Percentiles rank a stretch among this genome's conserved stretches.
These are phyloP conservation scores for Hysterangium stoloniferum DNA, from an alignment of 768 basidiomycete genomes.

Conservation along the genomic window DNA sequence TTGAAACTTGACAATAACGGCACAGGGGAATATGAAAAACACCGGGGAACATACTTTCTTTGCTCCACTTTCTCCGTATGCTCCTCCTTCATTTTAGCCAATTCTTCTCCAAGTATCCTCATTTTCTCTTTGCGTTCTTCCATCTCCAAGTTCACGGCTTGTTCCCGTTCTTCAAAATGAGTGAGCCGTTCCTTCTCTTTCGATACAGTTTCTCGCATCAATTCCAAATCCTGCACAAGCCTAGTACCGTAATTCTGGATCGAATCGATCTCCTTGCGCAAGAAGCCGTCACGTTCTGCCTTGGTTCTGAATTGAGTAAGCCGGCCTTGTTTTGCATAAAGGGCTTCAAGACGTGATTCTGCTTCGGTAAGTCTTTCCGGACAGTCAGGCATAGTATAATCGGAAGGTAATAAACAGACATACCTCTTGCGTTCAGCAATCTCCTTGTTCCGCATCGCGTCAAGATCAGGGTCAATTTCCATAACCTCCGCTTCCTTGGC, in stretches of 20 bases:
- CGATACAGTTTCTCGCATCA: constrained; percentile 43
- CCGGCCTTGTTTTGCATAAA: constrained; percentile 90
- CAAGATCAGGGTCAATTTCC: constrained; percentile 48
- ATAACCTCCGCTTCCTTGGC: constrained; percentile 56
- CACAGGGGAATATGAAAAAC: not conserved
- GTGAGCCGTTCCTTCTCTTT: constrained; percentile 38
- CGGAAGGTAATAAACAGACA: not conserved
- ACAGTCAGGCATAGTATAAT: not conserved
- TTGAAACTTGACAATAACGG: not conserved
- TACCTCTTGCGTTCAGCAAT: constrained; percentile 1
- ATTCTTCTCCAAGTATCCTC: constrained; percentile 53
- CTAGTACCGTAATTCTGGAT: constrained; percentile 52
- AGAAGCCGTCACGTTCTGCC: constrained; percentile 74
- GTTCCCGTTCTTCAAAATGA: constrained; percentile 53
- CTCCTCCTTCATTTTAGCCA: constrained; percentile 54
- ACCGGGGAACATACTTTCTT: constrained; percentile 45
- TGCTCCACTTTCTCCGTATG: constrained; percentile 65
- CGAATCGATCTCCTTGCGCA: constrained; percentile 70
- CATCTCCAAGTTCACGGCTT: constrained; percentile 47
- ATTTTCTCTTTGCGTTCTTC: constrained; percentile 56
- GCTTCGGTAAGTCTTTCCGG: constrained; percentile 67
- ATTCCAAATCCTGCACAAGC: constrained; percentile 49
- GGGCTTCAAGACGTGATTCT: constrained; percentile 56
- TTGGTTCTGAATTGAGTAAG: constrained; percentile 77
- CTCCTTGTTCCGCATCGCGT: not conserved